Evolutionary conservation across 2,329 filamentous ascomycete genomes (phyloP).

Genomic region (Hirsutella thompsonii): DNA sequence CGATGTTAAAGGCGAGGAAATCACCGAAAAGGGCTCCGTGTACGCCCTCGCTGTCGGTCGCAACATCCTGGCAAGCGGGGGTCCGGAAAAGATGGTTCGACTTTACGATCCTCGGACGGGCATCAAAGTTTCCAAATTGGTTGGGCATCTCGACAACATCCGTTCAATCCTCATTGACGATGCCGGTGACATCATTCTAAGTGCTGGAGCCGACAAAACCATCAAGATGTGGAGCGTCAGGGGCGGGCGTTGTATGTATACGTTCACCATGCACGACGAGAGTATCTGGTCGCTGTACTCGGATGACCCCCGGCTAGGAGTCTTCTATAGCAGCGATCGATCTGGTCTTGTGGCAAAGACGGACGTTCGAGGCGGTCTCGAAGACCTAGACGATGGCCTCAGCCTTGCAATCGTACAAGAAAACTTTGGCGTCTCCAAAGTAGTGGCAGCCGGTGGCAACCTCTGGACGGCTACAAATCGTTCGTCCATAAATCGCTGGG

Average conservation of each 20-base stretch:
- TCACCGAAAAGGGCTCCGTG: constrained; percentile 81
- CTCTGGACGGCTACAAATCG: constrained; percentile 85
- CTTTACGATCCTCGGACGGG: constrained; percentile 86
- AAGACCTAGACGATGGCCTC: constrained; percentile 67
- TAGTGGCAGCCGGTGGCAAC: constrained; percentile 57
- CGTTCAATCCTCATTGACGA: constrained; percentile 83
- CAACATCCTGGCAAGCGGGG: constrained; percentile 78
- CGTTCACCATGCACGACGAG: constrained; percentile 96
- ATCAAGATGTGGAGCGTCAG: constrained; percentile 97
- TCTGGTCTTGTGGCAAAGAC: constrained; percentile 94
- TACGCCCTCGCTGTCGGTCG: constrained; percentile 77
- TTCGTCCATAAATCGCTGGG: constrained; percentile 88
- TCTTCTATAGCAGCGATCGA: constrained; percentile 92
- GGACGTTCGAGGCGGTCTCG: constrained; percentile 61
- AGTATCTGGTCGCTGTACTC: constrained; percentile 96
- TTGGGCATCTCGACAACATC: constrained; percentile 91
- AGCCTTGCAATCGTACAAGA: constrained; percentile 89
- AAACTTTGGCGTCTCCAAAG: constrained; percentile 64
- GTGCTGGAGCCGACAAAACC: constrained; percentile 89
- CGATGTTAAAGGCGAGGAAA: constrained; percentile 70
- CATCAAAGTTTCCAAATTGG: constrained; percentile 87
- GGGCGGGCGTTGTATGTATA: constrained; percentile 92
- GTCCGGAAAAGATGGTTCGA: constrained; percentile 84
- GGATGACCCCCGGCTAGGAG: constrained; percentile 67
- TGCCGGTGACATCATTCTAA: constrained; percentile 81